Evolutionary conservation across 2,329 filamentous ascomycete genomes (phyloP), one percentile per base, ranked within the genome.

Genomic region (Botrytis deweyae): DNA sequence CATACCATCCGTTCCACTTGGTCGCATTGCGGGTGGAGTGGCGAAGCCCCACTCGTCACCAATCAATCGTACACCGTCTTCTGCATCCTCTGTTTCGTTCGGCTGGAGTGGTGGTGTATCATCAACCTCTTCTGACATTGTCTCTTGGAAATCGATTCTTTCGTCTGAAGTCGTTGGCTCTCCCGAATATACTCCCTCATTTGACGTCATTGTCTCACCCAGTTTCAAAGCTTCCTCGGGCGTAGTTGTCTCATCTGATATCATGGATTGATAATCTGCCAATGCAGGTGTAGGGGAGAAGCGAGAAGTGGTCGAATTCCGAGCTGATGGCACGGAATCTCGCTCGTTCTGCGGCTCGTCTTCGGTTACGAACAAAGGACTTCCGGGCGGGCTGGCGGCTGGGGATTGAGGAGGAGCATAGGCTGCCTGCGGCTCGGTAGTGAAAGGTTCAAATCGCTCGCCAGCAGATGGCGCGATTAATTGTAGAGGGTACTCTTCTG

Each of bases 41-140:
- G n/a, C n/a, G 52, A 58, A 58, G 14, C n/a, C n/a, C 52, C 52
- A 58, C 1, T 16, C 14, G 3, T 58, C n/a, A 14, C 14, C 3
- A 1, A 3, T 4, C n/a, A 6, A 29, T 18, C 4, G 14, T 58
- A 4, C 1, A 9, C 7, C 14, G 29, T 58, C n/a, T 0, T 8
- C 14, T 29, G 6, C 14, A 8, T 29, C 14, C 4, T 58, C 25
- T 55, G 12, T 55, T 16, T 55, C 49, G 25, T n/a, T 55, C 14
- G 49, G 25, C 7, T n/a, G 49, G 12, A 14, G 12, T 16, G 12
- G n/a, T 55, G 49, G 5, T 55, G 5, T 7, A n/a, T 55, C 10
- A 14, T n/a, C 2, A 8, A 46, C 44, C 18, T 46, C 22, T 52
- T 6, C 12, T 55, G 49, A 5, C 2, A 55, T 16, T 55, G 25